Evolutionary conservation across 495 filamentous ascomycete species (phyloP).

Genomic region (Neurospora sp.): DNA sequence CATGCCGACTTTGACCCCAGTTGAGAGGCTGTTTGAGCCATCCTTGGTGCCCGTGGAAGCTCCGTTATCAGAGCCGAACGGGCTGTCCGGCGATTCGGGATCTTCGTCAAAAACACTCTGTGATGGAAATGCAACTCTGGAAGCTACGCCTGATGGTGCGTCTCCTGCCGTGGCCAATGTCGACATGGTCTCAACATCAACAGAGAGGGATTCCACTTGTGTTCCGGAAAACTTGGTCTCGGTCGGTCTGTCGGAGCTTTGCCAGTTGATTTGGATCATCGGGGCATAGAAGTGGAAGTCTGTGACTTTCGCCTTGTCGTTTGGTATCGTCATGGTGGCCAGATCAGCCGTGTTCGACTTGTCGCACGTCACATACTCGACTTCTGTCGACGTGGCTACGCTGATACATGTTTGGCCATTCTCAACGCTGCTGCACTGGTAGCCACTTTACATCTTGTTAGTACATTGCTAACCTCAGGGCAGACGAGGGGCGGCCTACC

Average conservation of each 20-base stretch:
- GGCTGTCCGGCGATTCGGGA: no score
- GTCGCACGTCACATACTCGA: slow-evolving; percentile 21
- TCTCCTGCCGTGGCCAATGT: background rate
- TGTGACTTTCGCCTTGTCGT: slow-evolving; percentile 12
- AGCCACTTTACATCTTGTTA: slow-evolving; percentile 14
- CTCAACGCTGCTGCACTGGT: slow-evolving; percentile 20
- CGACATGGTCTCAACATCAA: slow-evolving; percentile 11
- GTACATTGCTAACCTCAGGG: background rate
- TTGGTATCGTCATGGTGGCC: slow-evolving; percentile 13
- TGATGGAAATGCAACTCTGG: background rate
- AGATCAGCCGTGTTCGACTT: slow-evolving; percentile 10
- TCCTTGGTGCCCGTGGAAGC: background rate
- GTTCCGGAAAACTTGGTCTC: background rate
- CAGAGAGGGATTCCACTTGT: background rate
- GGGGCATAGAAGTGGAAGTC: slow-evolving; percentile 21
- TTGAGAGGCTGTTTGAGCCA: background rate
- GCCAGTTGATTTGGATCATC: slow-evolving; percentile 30
- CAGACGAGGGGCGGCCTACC: slow-evolving; percentile 9
- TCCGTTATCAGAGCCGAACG: background rate
- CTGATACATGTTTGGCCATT: slow-evolving; percentile 25
- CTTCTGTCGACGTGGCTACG: slow-evolving; percentile 16
- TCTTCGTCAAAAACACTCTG: background rate
- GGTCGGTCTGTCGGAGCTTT: slow-evolving; percentile 16
- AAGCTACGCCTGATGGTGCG: background rate
- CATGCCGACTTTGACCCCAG: slow-evolving; percentile 15